These are phyloP conservation scores for Aspergillus caelatus DNA, from an alignment of 2,329 filamentous ascomycete species.

Conservation along the genomic window DNA sequence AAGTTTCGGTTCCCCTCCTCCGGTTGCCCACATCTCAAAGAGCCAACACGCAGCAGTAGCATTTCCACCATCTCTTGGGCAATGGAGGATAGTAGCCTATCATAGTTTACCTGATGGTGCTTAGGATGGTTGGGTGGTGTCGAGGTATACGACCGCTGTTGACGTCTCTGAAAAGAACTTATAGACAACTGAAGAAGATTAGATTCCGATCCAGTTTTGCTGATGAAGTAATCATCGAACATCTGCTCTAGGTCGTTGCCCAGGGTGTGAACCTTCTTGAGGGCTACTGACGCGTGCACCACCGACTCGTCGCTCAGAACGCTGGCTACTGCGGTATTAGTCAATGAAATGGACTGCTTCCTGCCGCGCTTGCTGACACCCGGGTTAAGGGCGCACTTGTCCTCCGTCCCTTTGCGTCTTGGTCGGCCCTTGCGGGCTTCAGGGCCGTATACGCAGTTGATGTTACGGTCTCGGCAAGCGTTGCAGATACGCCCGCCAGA, in stretches of 20 bases:
- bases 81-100: slow-evolving; percentile 9
- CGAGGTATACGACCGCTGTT: too few relatives aligned
- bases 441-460: slow-evolving; percentile 12
- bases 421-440: slow-evolving; percentile 13
- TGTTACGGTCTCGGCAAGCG: slow-evolving; percentile 9
- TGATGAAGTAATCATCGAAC: slow-evolving; percentile 12
- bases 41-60: slow-evolving; percentile 7
- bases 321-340: background rate
- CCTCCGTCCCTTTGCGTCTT: background rate
- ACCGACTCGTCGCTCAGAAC: background rate
- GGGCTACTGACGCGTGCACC: background rate
- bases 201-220: background rate
- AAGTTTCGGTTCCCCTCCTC: background rate
- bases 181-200: slow-evolving; percentile 8
- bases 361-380: background rate
- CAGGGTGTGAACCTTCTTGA: background rate
- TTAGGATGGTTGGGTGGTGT: background rate
- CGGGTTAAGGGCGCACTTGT: background rate
- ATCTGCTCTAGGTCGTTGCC: slow-evolving; percentile 9
- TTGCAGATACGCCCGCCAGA: slow-evolving; percentile 9
- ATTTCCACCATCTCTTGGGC: slow-evolving; percentile 12
- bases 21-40: slow-evolving; percentile 1
- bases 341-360: background rate
- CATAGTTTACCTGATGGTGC: background rate
- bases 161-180: background rate